Conservation (phyloP, 331 rosid genomes). For the Cucumis variabilis region DNA sequence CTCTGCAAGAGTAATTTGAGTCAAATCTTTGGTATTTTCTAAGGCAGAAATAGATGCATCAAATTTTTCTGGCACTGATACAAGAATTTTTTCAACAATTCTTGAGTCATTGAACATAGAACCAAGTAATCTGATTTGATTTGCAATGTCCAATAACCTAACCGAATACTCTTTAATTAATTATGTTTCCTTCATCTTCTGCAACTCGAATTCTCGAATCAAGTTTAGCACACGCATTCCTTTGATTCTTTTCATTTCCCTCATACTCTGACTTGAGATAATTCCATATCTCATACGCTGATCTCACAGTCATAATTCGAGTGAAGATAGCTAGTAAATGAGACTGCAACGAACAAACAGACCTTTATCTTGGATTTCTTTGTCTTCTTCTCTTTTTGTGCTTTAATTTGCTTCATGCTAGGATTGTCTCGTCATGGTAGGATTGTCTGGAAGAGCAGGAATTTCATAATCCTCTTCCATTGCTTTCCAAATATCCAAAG, state of each 20-base stretch:
- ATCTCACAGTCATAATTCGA: background rate
- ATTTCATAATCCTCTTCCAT: background rate
- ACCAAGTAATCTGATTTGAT: too few relatives aligned
- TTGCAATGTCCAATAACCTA: background rate
- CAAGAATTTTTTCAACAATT: background rate
- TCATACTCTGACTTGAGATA: background rate
- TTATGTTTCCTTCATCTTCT: background rate
- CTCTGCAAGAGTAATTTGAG: background rate
- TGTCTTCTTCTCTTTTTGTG: background rate
- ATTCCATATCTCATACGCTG: background rate
- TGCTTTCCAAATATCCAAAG: too few relatives aligned
- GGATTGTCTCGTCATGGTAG: background rate
- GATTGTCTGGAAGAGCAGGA: background rate
- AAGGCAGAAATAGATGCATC: constrained; percentile 6
- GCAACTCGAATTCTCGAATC: background rate
- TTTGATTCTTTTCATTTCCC: constrained; percentile 11
- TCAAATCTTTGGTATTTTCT: background rate
- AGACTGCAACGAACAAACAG: background rate
- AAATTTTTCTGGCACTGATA: background rate
- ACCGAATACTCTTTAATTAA: background rate
- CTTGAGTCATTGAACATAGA: background rate
- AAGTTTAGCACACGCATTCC: background rate
- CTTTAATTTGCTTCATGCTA: too few relatives aligned
- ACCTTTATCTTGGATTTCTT: background rate
- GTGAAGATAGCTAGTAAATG: background rate